Base-by-base conservation (phyloP, 2,329 filamentous ascomycete genomes). In the Colletotrichum limetticola region DNA sequence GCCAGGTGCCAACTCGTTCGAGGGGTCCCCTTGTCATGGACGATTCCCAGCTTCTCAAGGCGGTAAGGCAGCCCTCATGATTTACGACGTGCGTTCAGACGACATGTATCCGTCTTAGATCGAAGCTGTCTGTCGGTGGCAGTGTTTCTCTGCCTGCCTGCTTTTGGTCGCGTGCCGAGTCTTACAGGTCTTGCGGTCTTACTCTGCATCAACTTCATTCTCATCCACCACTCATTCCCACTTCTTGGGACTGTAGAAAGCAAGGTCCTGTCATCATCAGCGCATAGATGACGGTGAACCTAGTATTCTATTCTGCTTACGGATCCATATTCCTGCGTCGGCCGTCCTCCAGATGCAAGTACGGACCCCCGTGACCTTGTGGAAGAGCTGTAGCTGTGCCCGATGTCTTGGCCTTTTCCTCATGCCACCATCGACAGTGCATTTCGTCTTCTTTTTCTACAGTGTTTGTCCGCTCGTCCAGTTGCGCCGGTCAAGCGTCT, bases 381-480 rank as follows among this genome's bases (percentile, higher is more conserved):
- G 58, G 26, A 67, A 19, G 37, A 19, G 16, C 65, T 71, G 71
- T 63, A 62, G 56, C 35, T 28, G 52, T 71, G 71, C 71, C 68
- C 68, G 19, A 73, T 5, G 46, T 12, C 70, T 71, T 56, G 66
- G 66, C 66, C 16, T 9, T 26, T 32, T 32, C 24, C 28, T 28
- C 24, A 9, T 52, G 35, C 26, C 19, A 46, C 28, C 24, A 16
- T 57, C n/a, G 46, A 65, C 66, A 72, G 70, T 72, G 66, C 35
- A 32, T 49, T 55, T 55, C 30, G n/a, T 56, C 8, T 9, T 22
- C 3, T 14, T 35, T 24, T 64, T 60, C 64, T 46, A 72, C 70
- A 69, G 66, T 72, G 70, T 72, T 72, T 72, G 66, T 22, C 60
- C 26, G 37, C n/a, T 53, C 32, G 42, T 49, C 19, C 42, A 49